Base-by-base conservation (phyloP, 2,329 filamentous ascomycete species). In the Ceratocystiopsis minuta region DNA sequence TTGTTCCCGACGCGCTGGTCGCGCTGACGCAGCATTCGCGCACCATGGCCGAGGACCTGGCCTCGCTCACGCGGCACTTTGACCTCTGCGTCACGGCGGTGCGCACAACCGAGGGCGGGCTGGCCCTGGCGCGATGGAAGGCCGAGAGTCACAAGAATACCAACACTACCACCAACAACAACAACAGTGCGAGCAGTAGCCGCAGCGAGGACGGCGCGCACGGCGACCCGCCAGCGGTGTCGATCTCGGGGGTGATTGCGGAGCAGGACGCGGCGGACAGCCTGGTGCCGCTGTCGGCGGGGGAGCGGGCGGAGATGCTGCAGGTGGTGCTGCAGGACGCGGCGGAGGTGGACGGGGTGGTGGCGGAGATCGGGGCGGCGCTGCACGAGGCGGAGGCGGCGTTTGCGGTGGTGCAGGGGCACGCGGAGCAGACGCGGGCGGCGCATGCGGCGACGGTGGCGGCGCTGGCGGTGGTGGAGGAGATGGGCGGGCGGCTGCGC, bases 41-140 rank as follows among this genome's bases (percentile, higher is more conserved):
- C 47, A 75, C 78, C 51, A 88, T 92, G 76, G 88, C 87, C 6
- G 69, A 78, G 44, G 69, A 85, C 6, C 71, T 96, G 2, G 73
- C 84, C 43, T 85, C 80, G 1, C 65, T 96, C 4, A 86, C 85
- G 9, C 74, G 72, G 20, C 88, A 96, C 60, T 95, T 94, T 55
- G 88, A 96, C 57, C 74, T 93, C 49, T 95, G 88, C 57, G 83
- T 93, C 14, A 88, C 80, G 1, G 88, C 88, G 1, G 79, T 95
- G 36, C 82, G 86, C 45, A 85, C 88, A 40, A 95, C 87, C 3
- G 86, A 94, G 61, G 81, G 80, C 28, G 81, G 78, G 6, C 75
- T 76, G 13, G 79, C 75, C 6, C 65, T 78, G 37, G 80, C 78
- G 6, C 72, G 77, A 12, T 70, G 72, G 40, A 79, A 75, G 48